A percentile compares a stretch with the other conserved stretches of the same genome.
These are phyloP conservation scores for Ganoderma resinaceum DNA, from an alignment of 1,284 basidiomycete genomes.

Conservation along the genomic window DNA sequence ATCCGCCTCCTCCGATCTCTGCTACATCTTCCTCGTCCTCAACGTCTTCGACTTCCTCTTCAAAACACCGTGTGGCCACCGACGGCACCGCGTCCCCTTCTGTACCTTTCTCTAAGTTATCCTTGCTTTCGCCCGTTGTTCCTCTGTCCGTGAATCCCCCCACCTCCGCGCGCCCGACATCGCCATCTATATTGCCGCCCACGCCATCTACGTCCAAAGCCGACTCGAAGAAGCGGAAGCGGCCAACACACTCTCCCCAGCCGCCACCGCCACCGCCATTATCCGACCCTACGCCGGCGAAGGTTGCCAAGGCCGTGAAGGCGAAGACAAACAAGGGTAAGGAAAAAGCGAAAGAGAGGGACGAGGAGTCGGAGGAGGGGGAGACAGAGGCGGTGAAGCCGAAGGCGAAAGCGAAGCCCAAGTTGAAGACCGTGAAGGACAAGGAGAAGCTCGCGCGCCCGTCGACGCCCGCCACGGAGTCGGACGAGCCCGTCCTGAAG, in stretches of 20 bases:
- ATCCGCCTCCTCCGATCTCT: constrained; percentile 42
- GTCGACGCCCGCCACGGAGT: constrained; percentile 11
- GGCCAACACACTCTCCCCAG: constrained; percentile 9
- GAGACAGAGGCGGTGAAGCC: constrained; percentile 14
- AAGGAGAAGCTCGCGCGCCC: constrained; percentile 6
- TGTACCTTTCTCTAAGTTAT: constrained; percentile 47
- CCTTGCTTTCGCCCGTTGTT: constrained; percentile 41
- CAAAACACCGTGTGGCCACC: constrained; percentile 18
- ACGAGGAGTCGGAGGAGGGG: constrained; percentile 2
- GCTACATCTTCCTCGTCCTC: constrained; percentile 36
- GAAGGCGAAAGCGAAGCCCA: constrained; percentile 1
- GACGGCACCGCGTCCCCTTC: constrained; percentile 43
- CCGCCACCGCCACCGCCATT: constrained; percentile 5
- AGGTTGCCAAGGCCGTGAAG: constrained; percentile 16
- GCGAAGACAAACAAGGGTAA: constrained; percentile 12
- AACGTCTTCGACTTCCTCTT: constrained; percentile 16
- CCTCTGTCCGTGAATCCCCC: constrained; percentile 4
- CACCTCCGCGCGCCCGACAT: constrained; percentile 3
- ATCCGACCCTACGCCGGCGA: constrained; percentile 5
- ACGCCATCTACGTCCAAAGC: neutral
- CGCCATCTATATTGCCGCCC: neutral
- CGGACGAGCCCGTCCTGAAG: constrained; percentile 10
- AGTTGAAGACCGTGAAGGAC: neutral
- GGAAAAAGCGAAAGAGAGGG: neutral
- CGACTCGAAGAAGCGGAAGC: constrained; percentile 4